Conservation (phyloP, 805 yeast species). For the Hanseniaspora valbyensis region DNA sequence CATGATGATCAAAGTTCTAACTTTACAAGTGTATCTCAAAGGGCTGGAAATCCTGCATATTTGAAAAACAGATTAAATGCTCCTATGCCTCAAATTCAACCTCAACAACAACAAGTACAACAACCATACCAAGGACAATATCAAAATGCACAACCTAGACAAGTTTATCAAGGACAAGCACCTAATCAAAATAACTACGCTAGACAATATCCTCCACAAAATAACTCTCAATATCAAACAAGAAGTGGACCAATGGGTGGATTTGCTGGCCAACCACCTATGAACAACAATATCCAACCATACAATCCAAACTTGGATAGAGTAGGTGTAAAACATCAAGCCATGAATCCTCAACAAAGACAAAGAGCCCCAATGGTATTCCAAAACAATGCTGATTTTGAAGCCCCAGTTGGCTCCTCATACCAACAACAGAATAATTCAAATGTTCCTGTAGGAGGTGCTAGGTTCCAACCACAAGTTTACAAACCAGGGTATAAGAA, state of each 20-base stretch:
- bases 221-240: slow-evolving; percentile 6
- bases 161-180: neutral
- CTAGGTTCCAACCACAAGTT: slow-evolving; percentile 13
- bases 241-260: slow-evolving; percentile 15
- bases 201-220: neutral
- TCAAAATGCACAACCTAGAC: slow-evolving; percentile 16
- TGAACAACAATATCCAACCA: neutral
- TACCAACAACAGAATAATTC: slow-evolving; percentile 14
- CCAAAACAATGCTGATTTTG: slow-evolving; percentile 41
- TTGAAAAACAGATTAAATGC: slow-evolving; percentile 20
- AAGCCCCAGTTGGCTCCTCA: slow-evolving; percentile 11
- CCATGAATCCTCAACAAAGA: slow-evolving; percentile 8
- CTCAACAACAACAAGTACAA: slow-evolving; percentile 15
- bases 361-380: slow-evolving; percentile 33
- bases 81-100: slow-evolving; percentile 7
- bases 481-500: slow-evolving; percentile 35
- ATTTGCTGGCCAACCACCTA: slow-evolving; percentile 15
- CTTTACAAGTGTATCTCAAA: slow-evolving; percentile 68
- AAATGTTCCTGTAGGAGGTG: slow-evolving; percentile 4
- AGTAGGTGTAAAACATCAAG: slow-evolving; percentile 6
- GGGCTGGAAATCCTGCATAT: slow-evolving; percentile 56
- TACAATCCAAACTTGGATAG: slow-evolving; percentile 3
- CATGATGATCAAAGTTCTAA: slow-evolving; percentile 39
- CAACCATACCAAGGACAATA: slow-evolving; percentile 11
- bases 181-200: neutral